phyloP scores from a whole-genome alignment of 139 green algal genomes.

The Chlorella sp. region DNA sequence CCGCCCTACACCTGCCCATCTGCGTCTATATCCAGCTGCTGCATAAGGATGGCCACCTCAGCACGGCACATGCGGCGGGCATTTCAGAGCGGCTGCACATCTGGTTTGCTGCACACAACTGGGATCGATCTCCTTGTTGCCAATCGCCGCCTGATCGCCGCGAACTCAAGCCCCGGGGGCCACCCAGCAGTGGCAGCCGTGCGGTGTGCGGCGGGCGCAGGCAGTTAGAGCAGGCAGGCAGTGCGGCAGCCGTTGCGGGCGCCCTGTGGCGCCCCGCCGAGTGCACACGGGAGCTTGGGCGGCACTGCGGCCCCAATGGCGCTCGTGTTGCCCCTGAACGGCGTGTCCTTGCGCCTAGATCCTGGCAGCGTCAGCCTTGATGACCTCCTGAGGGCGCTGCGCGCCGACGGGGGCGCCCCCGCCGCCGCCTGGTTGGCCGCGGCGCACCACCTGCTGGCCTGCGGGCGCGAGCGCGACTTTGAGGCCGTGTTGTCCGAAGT shows the following conservation, averaged over 20 bases:
- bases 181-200: too few relatives aligned
- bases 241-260: too few relatives aligned
- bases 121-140: too few relatives aligned
- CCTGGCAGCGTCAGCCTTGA: background rate
- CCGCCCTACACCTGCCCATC: constrained; percentile 38
- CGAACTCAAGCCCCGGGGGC: too few relatives aligned
- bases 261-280: too few relatives aligned
- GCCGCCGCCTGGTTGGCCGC: constrained; percentile 78
- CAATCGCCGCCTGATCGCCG: too few relatives aligned
- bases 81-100: too few relatives aligned
- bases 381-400: constrained; percentile 19
- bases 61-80: too few relatives aligned
- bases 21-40: constrained; percentile 57
- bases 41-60: constrained; percentile 48
- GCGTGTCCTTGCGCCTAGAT: background rate
- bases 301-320: background rate
- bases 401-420: constrained; percentile 38
- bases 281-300: too few relatives aligned
- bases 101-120: too few relatives aligned
- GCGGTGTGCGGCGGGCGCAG: too few relatives aligned
- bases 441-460: constrained; percentile 73
- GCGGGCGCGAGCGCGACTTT: constrained; percentile 51
- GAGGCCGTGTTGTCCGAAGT: constrained; percentile 49
- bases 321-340: background rate
- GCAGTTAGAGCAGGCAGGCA: too few relatives aligned